Conservation (phyloP, 2,329 filamentous ascomycete species). For the Colletotrichum incanum region DNA sequence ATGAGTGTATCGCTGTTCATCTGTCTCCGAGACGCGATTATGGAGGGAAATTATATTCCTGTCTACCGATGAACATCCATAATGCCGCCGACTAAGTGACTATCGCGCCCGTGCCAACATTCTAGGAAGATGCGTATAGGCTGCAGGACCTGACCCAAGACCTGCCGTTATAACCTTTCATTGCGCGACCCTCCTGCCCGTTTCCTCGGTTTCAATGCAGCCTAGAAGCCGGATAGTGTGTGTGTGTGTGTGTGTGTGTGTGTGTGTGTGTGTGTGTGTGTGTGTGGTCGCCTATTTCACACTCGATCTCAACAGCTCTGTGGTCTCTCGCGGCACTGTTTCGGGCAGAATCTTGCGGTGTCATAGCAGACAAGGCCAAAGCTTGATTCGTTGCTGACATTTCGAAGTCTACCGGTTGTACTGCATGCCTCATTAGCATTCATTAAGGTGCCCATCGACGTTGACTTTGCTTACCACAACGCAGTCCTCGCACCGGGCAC, state of each 20-base stretch:
- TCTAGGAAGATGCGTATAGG: not conserved
- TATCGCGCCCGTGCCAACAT: not conserved
- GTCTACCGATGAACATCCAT: slow-evolving; percentile 22
- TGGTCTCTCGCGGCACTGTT: not conserved
- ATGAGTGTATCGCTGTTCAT: not conserved
- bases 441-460: too few relatives aligned
- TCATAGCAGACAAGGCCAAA: not conserved
- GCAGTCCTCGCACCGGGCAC: slow-evolving; percentile 36
- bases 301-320: not conserved
- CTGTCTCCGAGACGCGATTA: not conserved
- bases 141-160: not conserved
- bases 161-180: not conserved
- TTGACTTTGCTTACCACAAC: slow-evolving; percentile 26
- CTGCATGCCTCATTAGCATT: slow-evolving; percentile 3
- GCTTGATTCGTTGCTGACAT: not conserved
- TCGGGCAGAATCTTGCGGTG: not conserved
- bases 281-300: not conserved
- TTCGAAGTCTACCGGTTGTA: slow-evolving; percentile 33
- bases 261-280: not conserved
- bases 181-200: not conserved
- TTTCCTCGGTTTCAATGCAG: not conserved
- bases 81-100: not conserved
- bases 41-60: not conserved
- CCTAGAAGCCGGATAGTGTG: not conserved
- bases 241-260: not conserved